Percentiles rank a stretch among this genome's conserved stretches.
Conservation (phyloP, 2,329 filamentous ascomycete species). For the Hyphodiscus sp. region DNA sequence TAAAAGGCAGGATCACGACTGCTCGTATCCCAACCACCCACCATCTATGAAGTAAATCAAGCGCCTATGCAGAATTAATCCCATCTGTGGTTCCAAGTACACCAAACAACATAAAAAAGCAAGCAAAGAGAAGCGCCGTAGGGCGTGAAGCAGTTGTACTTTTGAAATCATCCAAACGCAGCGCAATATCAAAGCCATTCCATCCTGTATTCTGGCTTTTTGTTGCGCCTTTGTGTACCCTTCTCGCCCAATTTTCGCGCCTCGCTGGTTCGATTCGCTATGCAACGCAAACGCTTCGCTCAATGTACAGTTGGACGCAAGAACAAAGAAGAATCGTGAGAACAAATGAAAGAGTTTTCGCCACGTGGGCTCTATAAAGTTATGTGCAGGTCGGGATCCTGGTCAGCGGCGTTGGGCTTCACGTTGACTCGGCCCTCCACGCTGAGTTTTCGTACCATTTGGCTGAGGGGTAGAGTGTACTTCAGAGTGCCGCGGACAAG, state of each 20-base stretch:
- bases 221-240: not conserved
- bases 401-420: conserved; percentile 44
- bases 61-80: not conserved
- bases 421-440: conserved; percentile 55
- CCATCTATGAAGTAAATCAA: not conserved
- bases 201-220: not conserved
- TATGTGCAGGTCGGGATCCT: conserved; percentile 26
- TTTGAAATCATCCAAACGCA: not conserved
- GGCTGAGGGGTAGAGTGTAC: conserved; percentile 62
- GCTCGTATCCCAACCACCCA: not conserved
- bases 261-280: not conserved
- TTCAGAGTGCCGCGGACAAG: conserved; percentile 87
- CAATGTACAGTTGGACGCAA: not conserved
- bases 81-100: not conserved
- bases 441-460: conserved; percentile 50
- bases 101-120: not conserved
- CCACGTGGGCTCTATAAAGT: not conserved
- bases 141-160: not conserved
- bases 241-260: not conserved
- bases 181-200: not conserved
- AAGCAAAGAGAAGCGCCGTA: not conserved
- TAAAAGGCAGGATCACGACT: not conserved
- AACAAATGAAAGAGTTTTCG: not conserved
- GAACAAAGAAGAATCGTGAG: not conserved
- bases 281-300: not conserved